Percentiles rank a stretch among this genome's conserved stretches.
Evolutionary conservation across 768 basidiomycete genomes (phyloP).

Genomic region (Mycena capillaripes): DNA sequence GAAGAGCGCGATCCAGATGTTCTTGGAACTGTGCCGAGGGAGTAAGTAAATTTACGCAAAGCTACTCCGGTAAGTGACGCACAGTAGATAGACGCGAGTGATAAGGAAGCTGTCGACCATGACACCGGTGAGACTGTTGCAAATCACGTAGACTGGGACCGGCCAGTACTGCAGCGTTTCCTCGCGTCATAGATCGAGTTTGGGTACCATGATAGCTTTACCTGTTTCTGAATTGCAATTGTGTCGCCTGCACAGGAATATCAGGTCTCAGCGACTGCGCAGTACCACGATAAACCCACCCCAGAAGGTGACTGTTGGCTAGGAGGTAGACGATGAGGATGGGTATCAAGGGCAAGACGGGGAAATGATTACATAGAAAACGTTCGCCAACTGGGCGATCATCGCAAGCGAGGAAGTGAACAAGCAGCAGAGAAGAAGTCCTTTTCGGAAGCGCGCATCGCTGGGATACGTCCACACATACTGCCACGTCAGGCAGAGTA

Average conservation of each 20-base stretch:
- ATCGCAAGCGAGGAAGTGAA: not conserved
- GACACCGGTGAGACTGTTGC: not conserved
- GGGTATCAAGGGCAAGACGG: not conserved
- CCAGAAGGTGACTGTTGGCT: constrained; percentile 9
- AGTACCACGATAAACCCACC: not conserved
- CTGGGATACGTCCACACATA: not conserved
- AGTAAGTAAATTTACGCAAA: too few species aligned
- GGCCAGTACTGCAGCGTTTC: not conserved
- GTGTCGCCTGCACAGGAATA: not conserved
- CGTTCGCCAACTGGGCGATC: not conserved
- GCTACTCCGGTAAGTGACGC: not conserved
- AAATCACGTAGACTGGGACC: not conserved
- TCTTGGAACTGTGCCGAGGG: not conserved
- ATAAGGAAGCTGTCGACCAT: constrained; percentile 14
- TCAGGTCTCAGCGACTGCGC: not conserved
- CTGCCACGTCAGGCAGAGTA: not conserved
- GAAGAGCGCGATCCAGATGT: not conserved
- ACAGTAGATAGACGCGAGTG: not conserved
- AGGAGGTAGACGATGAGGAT: not conserved
- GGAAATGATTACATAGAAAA: constrained; percentile 15
- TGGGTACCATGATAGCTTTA: not conserved
- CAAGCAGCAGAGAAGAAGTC: not conserved
- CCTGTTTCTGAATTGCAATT: not conserved
- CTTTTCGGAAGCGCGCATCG: not conserved
- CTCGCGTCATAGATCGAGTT: not conserved